phyloP scores from a whole-genome alignment of 1,284 basidiomycete genomes.

The Cystobasidium pallidum region DNA sequence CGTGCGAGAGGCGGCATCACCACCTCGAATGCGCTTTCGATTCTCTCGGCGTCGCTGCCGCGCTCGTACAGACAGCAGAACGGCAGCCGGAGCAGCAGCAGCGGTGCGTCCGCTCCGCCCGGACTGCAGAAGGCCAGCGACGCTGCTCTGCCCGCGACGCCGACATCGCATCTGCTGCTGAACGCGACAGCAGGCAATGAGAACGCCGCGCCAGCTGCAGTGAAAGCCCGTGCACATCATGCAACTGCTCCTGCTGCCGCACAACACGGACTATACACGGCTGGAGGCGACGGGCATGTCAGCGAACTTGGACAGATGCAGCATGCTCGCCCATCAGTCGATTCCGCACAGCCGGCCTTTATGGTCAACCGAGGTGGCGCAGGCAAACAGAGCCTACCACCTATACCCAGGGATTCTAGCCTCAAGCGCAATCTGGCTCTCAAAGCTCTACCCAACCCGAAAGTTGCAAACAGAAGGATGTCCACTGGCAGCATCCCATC shows the following conservation, averaged over 20 bases:
- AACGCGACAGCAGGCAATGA: not conserved
- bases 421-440: not conserved
- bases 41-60: slow-evolving; percentile 35
- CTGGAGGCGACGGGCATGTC: not conserved
- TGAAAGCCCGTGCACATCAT: slow-evolving; percentile 18
- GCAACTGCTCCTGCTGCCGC: slow-evolving; percentile 16
- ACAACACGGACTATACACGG: not conserved
- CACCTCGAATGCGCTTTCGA: slow-evolving; percentile 4
- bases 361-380: slow-evolving; percentile 15
- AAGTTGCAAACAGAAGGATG: slow-evolving; percentile 24
- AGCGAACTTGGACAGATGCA: slow-evolving; percentile 21
- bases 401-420: slow-evolving; percentile 23
- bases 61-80: slow-evolving; percentile 28
- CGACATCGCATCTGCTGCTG: not conserved
- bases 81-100: not conserved
- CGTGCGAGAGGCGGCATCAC: slow-evolving; percentile 6
- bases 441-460: slow-evolving; percentile 1
- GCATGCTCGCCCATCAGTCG: not conserved
- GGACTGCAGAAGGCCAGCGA: not conserved
- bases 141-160: slow-evolving; percentile 7
- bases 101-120: not conserved
- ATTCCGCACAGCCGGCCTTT: slow-evolving; percentile 9
- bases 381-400: slow-evolving; percentile 8
- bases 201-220: slow-evolving; percentile 2
- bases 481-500: slow-evolving; percentile 40